A percentile compares a stretch with the other conserved stretches of the same genome.
Conservation (phyloP, 2,329 filamentous ascomycete genomes). For the Remersonia thermophila region DNA sequence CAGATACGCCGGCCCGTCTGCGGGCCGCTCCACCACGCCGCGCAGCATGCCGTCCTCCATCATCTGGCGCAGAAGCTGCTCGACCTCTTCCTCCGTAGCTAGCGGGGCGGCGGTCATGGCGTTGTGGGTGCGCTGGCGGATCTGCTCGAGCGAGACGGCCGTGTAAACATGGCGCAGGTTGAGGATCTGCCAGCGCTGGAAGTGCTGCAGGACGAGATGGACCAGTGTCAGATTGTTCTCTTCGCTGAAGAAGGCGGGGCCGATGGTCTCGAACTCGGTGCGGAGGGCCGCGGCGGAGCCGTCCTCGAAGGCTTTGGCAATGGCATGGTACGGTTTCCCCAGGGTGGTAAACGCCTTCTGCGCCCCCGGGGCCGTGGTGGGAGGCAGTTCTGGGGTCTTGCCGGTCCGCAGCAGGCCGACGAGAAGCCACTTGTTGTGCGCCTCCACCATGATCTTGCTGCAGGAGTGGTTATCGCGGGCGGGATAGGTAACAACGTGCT, state of each 20-base stretch:
- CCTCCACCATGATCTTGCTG: constrained; percentile 73
- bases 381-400: constrained; percentile 41
- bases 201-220: constrained; percentile 53
- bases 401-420: constrained; percentile 62
- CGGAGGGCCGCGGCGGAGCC: constrained; percentile 34
- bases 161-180: constrained; percentile 61
- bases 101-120: constrained; percentile 39
- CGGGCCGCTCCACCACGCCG: constrained; percentile 37
- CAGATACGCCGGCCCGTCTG: constrained; percentile 33
- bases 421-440: constrained; percentile 85
- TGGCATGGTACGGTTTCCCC: constrained; percentile 55
- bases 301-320: constrained; percentile 57
- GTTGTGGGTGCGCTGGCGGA: constrained; percentile 39
- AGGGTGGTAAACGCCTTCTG: constrained; percentile 45
- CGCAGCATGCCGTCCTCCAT: constrained; percentile 40
- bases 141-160: constrained; percentile 42
- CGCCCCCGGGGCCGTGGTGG: constrained; percentile 39
- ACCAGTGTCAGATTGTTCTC: constrained; percentile 67
- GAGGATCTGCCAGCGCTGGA: constrained; percentile 64
- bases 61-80: constrained; percentile 41
- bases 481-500: constrained; percentile 56
- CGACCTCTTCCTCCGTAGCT: constrained; percentile 30
- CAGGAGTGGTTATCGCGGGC: constrained; percentile 42
- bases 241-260: constrained; percentile 45
- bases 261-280: constrained; percentile 46